Evolutionary conservation across 2,329 filamentous ascomycete genomes (phyloP).

Genomic region (Fusarium secorum): DNA sequence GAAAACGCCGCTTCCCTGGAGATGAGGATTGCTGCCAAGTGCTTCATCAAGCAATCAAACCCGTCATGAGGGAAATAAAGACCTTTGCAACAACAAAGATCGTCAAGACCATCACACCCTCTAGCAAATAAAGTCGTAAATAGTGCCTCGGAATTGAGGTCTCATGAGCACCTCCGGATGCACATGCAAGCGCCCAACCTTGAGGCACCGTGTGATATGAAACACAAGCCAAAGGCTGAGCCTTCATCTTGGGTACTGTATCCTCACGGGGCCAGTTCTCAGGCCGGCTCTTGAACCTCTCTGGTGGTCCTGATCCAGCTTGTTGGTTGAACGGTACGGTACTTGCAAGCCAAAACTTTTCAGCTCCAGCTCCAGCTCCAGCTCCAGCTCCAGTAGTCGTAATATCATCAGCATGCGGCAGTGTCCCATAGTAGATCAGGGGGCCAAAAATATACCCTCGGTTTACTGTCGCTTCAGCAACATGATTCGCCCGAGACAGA

Average conservation of each 20-base stretch:
- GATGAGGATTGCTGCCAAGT: slow-evolving; percentile 13
- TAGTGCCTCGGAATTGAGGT: slow-evolving; percentile 35
- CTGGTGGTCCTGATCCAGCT: slow-evolving; percentile 6
- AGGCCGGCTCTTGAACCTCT: slow-evolving; percentile 1
- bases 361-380: slow-evolving; percentile 1
- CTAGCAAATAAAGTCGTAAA: slow-evolving; percentile 5
- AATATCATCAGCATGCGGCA: slow-evolving; percentile 2
- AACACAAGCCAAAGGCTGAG: neutral
- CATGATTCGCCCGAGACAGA: slow-evolving; percentile 34
- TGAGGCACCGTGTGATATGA: slow-evolving; percentile 6
- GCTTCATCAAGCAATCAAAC: slow-evolving; percentile 3
- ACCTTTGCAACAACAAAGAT: slow-evolving; percentile 15
- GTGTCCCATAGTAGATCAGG: slow-evolving; percentile 20
- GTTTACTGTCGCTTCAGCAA: slow-evolving; percentile 22
- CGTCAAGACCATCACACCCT: slow-evolving; percentile 20
- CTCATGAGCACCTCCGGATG: slow-evolving; percentile 33
- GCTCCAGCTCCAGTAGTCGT: neutral
- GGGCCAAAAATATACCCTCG: slow-evolving; percentile 5
- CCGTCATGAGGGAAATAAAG: slow-evolving; percentile 10
- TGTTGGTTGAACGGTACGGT: neutral
- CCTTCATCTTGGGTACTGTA: slow-evolving; percentile 4
- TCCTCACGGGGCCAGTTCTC: neutral
- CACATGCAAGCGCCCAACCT: slow-evolving; percentile 33
- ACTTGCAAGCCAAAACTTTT: slow-evolving; percentile 7
- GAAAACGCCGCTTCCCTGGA: slow-evolving; percentile 4